Conservation (phyloP, 2,329 filamentous ascomycete species). For the Truncatella angustata region DNA sequence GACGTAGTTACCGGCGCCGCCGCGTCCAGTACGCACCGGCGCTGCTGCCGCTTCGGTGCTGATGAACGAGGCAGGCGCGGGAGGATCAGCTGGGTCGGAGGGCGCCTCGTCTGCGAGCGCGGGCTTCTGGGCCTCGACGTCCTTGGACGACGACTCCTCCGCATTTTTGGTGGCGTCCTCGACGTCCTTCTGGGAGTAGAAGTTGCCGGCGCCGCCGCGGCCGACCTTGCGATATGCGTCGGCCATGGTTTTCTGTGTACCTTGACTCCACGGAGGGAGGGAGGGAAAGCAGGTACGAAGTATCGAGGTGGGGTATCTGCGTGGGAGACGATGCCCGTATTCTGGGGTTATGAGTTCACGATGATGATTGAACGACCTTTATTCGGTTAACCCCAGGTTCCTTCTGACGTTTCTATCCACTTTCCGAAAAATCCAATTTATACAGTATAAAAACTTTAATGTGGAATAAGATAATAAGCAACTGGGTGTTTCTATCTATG, state of each 20-base stretch:
- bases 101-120: slow-evolving; percentile 20
- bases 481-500: too few relatives aligned
- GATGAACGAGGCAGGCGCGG: neutral
- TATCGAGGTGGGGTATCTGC: neutral
- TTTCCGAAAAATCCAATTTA: too few relatives aligned
- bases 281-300: too few relatives aligned
- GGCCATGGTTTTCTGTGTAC: slow-evolving; percentile 5
- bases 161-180: slow-evolving; percentile 39
- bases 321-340: too few relatives aligned
- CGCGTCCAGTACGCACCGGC: slow-evolving; percentile 47
- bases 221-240: slow-evolving; percentile 53
- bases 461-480: too few relatives aligned
- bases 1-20: slow-evolving; percentile 61
- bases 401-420: too few relatives aligned
- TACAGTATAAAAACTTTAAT: too few relatives aligned
- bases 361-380: too few relatives aligned
- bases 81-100: slow-evolving; percentile 19
- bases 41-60: slow-evolving; percentile 14
- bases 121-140: slow-evolving; percentile 38
- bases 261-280: too few relatives aligned
- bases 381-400: too few relatives aligned
- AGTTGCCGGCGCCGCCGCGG: slow-evolving; percentile 65
- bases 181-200: slow-evolving; percentile 50
- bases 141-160: slow-evolving; percentile 15
- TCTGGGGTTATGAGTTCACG: too few relatives aligned